These are phyloP conservation scores for Pythium utonaiense DNA, from an alignment of 352 stramenopile species.

Conservation along the genomic window DNA sequence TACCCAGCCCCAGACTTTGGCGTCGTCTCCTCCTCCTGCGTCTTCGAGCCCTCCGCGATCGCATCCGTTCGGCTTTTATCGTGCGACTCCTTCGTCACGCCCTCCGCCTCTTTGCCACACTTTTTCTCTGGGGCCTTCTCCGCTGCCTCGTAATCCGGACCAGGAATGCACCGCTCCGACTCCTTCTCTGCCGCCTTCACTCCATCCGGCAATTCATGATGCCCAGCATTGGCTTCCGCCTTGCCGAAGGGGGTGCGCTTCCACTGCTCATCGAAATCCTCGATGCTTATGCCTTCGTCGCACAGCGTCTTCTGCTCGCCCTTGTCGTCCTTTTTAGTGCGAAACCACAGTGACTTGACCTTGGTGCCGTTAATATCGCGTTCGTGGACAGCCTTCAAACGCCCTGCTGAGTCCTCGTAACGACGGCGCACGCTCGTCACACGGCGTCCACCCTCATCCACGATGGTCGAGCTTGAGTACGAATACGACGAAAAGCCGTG, in stretches of 20 bases:
- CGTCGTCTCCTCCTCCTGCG: slow-evolving; percentile 68
- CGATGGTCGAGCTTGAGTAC: slow-evolving; percentile 59
- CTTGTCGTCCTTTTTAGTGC: slow-evolving; percentile 43
- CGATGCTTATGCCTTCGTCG: slow-evolving; percentile 20
- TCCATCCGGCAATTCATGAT: slow-evolving; percentile 17
- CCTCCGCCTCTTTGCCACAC: slow-evolving; percentile 20
- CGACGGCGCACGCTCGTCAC: slow-evolving; percentile 52
- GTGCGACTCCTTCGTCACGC: slow-evolving; percentile 34
- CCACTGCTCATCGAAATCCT: slow-evolving; percentile 70
- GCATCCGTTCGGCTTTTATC: slow-evolving; percentile 38
- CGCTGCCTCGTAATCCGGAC: slow-evolving; percentile 25
- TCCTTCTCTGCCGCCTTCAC: slow-evolving; percentile 18
- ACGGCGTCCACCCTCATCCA: slow-evolving; percentile 53
- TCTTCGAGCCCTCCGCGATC: slow-evolving; percentile 57
- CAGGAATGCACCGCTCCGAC: slow-evolving; percentile 13
- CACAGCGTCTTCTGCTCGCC: slow-evolving; percentile 48
- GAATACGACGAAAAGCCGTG: slow-evolving; percentile 51
- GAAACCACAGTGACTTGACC: slow-evolving; percentile 52
- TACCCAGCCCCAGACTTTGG: slow-evolving; percentile 23
- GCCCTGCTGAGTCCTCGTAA: slow-evolving; percentile 73
- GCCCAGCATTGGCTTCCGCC: slow-evolving; percentile 26
- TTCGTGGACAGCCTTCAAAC: slow-evolving; percentile 67
- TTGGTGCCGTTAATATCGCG: slow-evolving; percentile 65
- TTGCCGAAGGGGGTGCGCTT: slow-evolving; percentile 56
- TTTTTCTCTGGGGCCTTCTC: slow-evolving; percentile 41